Percentiles rank a stretch among this genome's conserved stretches.
Conservation (phyloP, 768 basidiomycete species). For the Lanmaoa rubissima region DNA sequence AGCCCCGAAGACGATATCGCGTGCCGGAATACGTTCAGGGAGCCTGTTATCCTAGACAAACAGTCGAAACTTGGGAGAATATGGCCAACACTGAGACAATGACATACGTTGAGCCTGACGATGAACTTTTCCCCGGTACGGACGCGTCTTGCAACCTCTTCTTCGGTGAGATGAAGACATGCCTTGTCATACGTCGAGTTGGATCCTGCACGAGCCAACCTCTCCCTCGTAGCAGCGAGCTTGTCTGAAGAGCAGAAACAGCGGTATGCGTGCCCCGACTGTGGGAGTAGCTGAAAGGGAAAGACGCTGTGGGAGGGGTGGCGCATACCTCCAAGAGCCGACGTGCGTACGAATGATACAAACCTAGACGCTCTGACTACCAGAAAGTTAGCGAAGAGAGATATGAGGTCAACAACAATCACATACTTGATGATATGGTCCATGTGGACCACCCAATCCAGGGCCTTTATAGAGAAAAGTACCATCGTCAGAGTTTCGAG, state of each 20-base stretch:
- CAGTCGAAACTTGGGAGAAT: neutral
- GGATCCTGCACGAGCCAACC: constrained; percentile 69
- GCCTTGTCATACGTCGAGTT: constrained; percentile 83
- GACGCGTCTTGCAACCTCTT: constrained; percentile 75
- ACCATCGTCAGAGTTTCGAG: constrained; percentile 1
- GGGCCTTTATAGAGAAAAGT: constrained; percentile 57
- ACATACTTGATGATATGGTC: constrained; percentile 82
- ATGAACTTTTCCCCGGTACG: constrained; percentile 75
- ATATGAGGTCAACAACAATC: neutral
- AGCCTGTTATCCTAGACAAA: constrained; percentile 53
- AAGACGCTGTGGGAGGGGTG: neutral
- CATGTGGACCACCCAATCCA: constrained; percentile 67
- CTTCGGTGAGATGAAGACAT: constrained; percentile 83
- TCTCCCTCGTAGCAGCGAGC: constrained; percentile 64
- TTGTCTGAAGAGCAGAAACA: constrained; percentile 88
- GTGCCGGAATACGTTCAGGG: constrained; percentile 47
- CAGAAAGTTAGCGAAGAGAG: constrained; percentile 3
- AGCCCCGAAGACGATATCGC: constrained; percentile 75
- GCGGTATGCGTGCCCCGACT: constrained; percentile 90
- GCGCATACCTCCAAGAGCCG: constrained; percentile 70
- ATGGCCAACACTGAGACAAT: neutral
- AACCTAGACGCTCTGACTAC: constrained; percentile 84
- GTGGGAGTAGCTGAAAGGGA: neutral
- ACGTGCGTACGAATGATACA: constrained; percentile 74
- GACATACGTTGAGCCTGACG: constrained; percentile 84